Evolutionary conservation across 1,139 yeast species (phyloP).

Genomic region (Hansenula sp.): DNA sequence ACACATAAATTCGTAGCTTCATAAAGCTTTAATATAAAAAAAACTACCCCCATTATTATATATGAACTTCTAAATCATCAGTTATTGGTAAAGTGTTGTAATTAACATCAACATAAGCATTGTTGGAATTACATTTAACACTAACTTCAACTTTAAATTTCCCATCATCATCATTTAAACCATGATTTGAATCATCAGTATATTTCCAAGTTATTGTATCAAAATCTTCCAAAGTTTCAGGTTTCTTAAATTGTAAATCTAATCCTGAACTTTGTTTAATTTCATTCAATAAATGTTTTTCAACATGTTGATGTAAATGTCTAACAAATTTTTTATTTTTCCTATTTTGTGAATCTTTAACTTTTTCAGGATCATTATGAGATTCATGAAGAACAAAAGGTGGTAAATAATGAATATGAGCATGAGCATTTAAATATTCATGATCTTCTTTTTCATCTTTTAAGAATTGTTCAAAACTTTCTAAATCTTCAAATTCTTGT

Average conservation of each 20-base stretch:
- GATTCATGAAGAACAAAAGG: conserved; percentile 67
- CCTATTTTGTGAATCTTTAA: conserved; percentile 69
- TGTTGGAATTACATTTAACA: conserved; percentile 55
- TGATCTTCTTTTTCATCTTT: conserved; percentile 76
- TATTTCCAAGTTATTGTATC: conserved; percentile 49
- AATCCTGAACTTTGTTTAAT: conserved; percentile 59
- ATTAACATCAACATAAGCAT: conserved; percentile 57
- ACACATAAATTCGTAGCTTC: too few relatives aligned
- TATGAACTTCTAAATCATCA: conserved; percentile 1
- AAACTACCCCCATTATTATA: not conserved
- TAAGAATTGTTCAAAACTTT: conserved; percentile 57
- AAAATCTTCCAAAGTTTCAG: conserved; percentile 43
- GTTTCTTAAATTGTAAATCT: conserved; percentile 48
- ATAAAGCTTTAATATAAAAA: too few relatives aligned
- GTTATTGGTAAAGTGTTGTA: conserved; percentile 38
- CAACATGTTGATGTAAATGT: conserved; percentile 70
- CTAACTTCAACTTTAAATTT: conserved; percentile 54
- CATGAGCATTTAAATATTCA: conserved; percentile 65
- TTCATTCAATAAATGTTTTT: conserved; percentile 65
- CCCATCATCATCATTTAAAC: conserved; percentile 34
- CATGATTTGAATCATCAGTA: conserved; percentile 46
- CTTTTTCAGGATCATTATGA: conserved; percentile 66
- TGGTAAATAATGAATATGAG: conserved; percentile 62
- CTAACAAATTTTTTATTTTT: conserved; percentile 69
- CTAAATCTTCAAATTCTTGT: conserved; percentile 54